A percentile compares a stretch with the other conserved stretches of the same genome.
Conservation (phyloP, 2,329 filamentous ascomycete species). For the Aspergillus tanneri region DNA sequence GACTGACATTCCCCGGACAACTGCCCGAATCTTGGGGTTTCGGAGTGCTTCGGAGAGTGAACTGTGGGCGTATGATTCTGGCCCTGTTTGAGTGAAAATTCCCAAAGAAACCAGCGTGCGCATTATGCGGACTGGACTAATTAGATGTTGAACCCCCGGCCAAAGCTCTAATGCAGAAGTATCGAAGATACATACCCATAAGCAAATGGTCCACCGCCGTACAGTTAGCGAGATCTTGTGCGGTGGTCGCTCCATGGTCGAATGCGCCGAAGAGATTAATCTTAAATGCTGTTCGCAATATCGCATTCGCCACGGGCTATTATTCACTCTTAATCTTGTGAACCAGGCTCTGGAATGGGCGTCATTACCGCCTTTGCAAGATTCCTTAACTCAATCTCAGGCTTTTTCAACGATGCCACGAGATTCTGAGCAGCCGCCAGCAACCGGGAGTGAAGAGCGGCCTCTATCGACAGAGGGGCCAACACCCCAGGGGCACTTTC, state of each 20-base stretch:
- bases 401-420: not conserved
- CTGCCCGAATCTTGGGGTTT: not conserved
- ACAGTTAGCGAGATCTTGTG: not conserved
- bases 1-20: not conserved
- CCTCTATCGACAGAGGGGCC: not conserved
- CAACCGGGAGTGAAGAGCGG: not conserved
- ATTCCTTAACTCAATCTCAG: conserved; percentile 1
- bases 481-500: not conserved
- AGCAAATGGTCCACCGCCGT: not conserved
- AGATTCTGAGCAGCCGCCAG: not conserved
- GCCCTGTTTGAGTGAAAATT: not conserved
- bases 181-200: not conserved
- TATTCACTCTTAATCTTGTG: not conserved
- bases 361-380: not conserved
- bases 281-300: not conserved
- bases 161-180: not conserved
- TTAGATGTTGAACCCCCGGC: not conserved
- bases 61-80: not conserved
- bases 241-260: not conserved
- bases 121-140: not conserved
- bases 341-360: not conserved
- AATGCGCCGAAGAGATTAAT: conserved; percentile 1
- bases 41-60: not conserved
- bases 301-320: not conserved
- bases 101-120: not conserved